Evolutionary conservation across 164 flowering plant species (phyloP).

Genomic region (Santalum album): DNA sequence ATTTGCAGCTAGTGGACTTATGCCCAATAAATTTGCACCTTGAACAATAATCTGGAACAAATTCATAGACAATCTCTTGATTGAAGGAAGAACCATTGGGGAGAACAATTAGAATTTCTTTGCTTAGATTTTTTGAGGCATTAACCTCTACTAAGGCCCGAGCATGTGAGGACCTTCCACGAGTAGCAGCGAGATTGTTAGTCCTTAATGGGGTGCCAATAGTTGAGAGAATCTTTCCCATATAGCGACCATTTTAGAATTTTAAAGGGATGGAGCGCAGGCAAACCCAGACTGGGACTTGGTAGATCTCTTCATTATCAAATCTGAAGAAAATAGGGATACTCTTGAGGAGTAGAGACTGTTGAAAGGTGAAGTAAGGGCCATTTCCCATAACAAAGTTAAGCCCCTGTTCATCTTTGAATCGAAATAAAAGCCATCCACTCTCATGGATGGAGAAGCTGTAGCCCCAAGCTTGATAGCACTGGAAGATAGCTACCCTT

Average conservation of each 20-base stretch:
- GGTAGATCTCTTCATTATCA: neutral
- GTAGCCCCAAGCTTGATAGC: no score
- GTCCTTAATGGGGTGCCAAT: neutral
- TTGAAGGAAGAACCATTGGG: neutral
- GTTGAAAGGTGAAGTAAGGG: neutral
- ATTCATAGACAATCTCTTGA: neutral
- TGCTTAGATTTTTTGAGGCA: neutral
- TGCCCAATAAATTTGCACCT: neutral
- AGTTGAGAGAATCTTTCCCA: neutral
- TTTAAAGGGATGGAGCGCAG: neutral
- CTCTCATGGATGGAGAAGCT: neutral
- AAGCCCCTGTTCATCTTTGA: neutral
- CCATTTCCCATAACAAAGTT: neutral
- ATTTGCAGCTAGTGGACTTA: neutral
- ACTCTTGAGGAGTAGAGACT: neutral
- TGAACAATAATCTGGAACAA: neutral
- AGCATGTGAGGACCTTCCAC: neutral
- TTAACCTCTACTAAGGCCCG: neutral
- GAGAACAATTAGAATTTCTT: neutral
- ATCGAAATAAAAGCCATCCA: neutral
- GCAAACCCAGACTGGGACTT: neutral
- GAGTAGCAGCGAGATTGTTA: neutral
- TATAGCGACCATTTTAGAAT: accelerated
- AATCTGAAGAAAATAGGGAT: neutral
- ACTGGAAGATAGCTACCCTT: no score